Base-by-base conservation (phyloP, 1,139 yeast genomes). In the Diutina neorugosa region DNA sequence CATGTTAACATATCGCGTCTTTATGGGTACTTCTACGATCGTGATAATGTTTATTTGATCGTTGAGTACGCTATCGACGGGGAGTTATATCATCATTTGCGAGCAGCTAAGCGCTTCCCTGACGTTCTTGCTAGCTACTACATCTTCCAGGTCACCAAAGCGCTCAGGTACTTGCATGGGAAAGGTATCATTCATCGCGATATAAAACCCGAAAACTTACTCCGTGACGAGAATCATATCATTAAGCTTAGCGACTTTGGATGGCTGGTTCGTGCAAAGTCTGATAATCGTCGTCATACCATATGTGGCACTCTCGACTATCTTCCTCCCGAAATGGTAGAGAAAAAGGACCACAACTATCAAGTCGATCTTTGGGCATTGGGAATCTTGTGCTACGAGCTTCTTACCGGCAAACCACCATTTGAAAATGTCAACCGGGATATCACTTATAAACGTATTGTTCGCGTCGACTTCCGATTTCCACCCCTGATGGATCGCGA, bases 281-380 rank as follows among this genome's bases (percentile, higher is more conserved):
- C 20, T 16, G n/a, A 27, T 16, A n/a, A 16, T 18, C 50, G 50
- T 16, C 71, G 98, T 60, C 76, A 82, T 19, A 93, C 98, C 0
- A 80, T 93, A 70, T 93, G 98, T 67, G 98, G 98, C 0, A 93
- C 98, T 0, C 73, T 93, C 44, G 98, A 93, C 66, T 93, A 93
- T 62, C 69, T 93, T 18, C 95, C 98, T 0, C 98, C 98, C 2
- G 98, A 93, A 69, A 86, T 93, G 88, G 88, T 93, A 14, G 95
- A 86, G 59, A 83, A 87, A 2, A 81, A 80, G 60, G 86, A 82
- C 41, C 96, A 93, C 62, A 94, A 87, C 61, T 77, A 76, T 54
- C 73, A 76, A 51, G 96, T 89, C 0, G 98, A 93, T 64, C 77
- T 86, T 12, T 93, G 98, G 98, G 89, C 98, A 0, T 70, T 93